Percentiles rank a stretch among this genome's conserved stretches.
These are phyloP conservation scores for Nakazawaea siamensis DNA, from an alignment of 805 yeast species.

Conservation along the genomic window DNA sequence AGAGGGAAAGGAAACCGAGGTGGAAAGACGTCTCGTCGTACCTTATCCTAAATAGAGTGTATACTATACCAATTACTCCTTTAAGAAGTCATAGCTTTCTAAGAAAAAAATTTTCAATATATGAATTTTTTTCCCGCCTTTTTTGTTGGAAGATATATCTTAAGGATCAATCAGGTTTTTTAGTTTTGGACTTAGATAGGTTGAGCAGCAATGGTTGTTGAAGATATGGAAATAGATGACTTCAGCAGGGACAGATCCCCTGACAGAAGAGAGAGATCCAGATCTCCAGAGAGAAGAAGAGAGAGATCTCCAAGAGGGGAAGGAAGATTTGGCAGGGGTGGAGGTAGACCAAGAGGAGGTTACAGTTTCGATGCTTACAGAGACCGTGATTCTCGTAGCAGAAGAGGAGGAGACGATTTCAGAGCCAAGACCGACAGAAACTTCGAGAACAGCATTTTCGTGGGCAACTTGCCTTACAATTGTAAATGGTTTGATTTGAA, in stretches of 20 bases:
- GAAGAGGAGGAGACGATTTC: slow-evolving; percentile 20
- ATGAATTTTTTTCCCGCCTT: no score
- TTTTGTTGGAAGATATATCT: no score
- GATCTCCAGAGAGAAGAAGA: slow-evolving; percentile 18
- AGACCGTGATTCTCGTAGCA: slow-evolving; percentile 9
- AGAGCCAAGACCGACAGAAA: slow-evolving; percentile 41
- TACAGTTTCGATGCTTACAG: no score
- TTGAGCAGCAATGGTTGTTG: slow-evolving; percentile 17
- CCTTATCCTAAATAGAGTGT: slow-evolving; percentile 43
- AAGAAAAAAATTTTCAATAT: background rate
- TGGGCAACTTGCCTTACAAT: slow-evolving; percentile 67
- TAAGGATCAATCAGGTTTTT: background rate
- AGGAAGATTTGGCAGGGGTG: slow-evolving; percentile 14
- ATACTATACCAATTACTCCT: background rate
- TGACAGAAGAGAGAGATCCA: slow-evolving; percentile 20
- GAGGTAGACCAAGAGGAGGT: slow-evolving; percentile 1
- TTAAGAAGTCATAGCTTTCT: slow-evolving; percentile 1
- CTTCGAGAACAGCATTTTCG: slow-evolving; percentile 60
- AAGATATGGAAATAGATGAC: slow-evolving; percentile 56
- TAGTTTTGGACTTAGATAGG: background rate
- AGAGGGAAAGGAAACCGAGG: slow-evolving; percentile 90
- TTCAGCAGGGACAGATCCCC: slow-evolving; percentile 17
- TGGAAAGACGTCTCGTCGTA: slow-evolving; percentile 73
- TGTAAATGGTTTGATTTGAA: slow-evolving; percentile 52
- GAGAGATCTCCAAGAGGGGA: slow-evolving; percentile 18